Evolutionary conservation across 306 rosid species (phyloP).

Genomic region (Betula pendula): DNA sequence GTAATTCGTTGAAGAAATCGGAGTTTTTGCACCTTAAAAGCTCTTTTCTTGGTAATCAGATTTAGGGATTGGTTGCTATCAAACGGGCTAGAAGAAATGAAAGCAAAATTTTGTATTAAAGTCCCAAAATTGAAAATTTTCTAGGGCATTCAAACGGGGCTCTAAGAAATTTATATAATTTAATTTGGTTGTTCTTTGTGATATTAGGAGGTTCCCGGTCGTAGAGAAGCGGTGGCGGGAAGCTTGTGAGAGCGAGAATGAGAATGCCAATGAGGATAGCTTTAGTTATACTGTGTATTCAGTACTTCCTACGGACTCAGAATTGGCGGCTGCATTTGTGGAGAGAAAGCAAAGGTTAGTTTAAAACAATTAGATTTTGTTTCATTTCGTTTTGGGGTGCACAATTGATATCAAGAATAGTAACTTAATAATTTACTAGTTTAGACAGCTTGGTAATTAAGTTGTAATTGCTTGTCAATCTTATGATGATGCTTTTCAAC

Average conservation of each 20-base stretch:
- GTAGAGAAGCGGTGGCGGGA: constrained; percentile 91
- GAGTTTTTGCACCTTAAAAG: neutral
- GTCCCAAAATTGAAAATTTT: neutral
- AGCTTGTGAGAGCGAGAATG: constrained; percentile 46
- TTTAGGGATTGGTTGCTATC: neutral
- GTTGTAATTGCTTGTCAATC: neutral
- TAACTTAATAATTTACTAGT: neutral
- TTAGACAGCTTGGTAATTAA: neutral
- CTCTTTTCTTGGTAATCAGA: neutral
- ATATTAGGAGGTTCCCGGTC: constrained; percentile 82
- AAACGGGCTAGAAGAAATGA: neutral
- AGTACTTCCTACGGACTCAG: constrained; percentile 59
- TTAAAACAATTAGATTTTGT: neutral
- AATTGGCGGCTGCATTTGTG: constrained; percentile 66
- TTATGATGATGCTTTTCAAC: neutral
- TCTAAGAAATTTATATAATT: neutral
- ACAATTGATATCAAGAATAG: too few species aligned
- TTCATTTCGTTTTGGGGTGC: neutral
- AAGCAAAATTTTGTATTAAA: neutral
- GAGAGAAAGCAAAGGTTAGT: constrained; percentile 63
- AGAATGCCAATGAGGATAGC: constrained; percentile 20
- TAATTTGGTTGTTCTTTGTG: neutral
- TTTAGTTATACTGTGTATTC: constrained; percentile 31
- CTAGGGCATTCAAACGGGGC: neutral
- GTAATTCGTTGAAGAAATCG: neutral